phyloP scores from a whole-genome alignment of 2,329 filamentous ascomycete species.

The Pyricularia sp. region DNA sequence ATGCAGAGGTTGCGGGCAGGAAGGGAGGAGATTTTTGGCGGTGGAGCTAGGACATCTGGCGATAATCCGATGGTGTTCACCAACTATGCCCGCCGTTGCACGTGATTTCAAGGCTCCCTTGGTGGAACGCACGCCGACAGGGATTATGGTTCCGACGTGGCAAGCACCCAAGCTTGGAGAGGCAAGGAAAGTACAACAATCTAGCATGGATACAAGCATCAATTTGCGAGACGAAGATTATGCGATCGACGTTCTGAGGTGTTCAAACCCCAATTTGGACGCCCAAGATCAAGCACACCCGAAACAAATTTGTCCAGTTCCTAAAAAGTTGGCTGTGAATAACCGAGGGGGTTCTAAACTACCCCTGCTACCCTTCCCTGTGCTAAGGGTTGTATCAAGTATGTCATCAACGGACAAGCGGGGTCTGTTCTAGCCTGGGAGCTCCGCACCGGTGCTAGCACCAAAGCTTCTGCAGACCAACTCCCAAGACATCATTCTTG shows the following conservation, averaged over 20 bases:
- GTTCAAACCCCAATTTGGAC: not conserved
- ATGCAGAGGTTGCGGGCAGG: not conserved
- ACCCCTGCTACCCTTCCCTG: not conserved
- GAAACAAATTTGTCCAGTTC: not conserved
- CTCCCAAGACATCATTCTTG: not conserved
- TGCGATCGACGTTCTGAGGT: not conserved
- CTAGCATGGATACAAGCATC: not conserved
- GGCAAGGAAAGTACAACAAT: not conserved
- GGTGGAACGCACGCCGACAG: not conserved
- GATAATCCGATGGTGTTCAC: constrained; percentile 1
- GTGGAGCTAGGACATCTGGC: constrained; percentile 1
- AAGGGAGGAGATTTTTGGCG: not conserved
- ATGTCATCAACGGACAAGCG: not conserved
- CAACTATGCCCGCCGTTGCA: not conserved
- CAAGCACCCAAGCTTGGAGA: not conserved
- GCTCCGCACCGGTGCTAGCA: not conserved
- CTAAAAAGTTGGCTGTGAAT: not conserved
- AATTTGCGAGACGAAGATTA: not conserved
- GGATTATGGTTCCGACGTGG: not conserved
- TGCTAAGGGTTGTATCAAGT: not conserved
- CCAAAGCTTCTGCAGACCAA: not conserved
- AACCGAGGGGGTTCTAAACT: not conserved
- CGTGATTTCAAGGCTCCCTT: not conserved
- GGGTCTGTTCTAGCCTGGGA: not conserved
- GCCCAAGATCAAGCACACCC: not conserved